Evolutionary conservation across 1,139 yeast species (phyloP), one percentile per base, ranked within the genome.

Genomic region (Lodderomyces beijingensis): DNA sequence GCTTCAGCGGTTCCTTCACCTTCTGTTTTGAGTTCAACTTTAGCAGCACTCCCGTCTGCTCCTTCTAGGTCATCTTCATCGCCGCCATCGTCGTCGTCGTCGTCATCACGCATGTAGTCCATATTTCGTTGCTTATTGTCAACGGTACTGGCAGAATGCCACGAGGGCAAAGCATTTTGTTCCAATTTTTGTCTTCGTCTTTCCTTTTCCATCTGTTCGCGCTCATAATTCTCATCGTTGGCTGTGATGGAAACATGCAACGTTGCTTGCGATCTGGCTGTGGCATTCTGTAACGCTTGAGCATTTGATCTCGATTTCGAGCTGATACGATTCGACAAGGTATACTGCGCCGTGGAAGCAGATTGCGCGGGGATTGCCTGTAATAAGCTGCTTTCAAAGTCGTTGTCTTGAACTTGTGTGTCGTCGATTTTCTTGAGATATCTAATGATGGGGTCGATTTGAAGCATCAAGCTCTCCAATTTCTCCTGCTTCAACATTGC

Each of bases 131-230:
- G 30, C 12, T 32, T 35, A 14, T 31, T 27, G 9, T 95, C 96
- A 42, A 91, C 93, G 1, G 98, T 88, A 49, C 93, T 79, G 45
- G 81, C 81, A 44, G 83, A 75, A 55, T 91, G 96, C 99, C 99
- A 91, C 16, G 94, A 80, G 8, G 99, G 98, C 46, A 91, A 69
- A 2, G 96, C 96, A 54, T 93, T 91, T 57, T 89, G 96, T 52
- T 85, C 84, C 53, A 89, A 74, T 55, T 82, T 85, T 44, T 66
- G 72, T 43, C 71, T 79, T 77, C 68, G 79, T 72, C 70, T 76
- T 47, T 81, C 89, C 51, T 76, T 72, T 45, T 76, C 84, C 53
- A 70, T 72, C 45, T 75, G 70, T 50, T 80, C 88, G 37, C 75
- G 67, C 48, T 74, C 79, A 43, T 77, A 74, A 42, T 79, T 78